Percentiles rank a stretch among this genome's conserved stretches.
phyloP scores from a whole-genome alignment of 2,329 filamentous ascomycete genomes.

The Aspergillus quadrilineatus region DNA sequence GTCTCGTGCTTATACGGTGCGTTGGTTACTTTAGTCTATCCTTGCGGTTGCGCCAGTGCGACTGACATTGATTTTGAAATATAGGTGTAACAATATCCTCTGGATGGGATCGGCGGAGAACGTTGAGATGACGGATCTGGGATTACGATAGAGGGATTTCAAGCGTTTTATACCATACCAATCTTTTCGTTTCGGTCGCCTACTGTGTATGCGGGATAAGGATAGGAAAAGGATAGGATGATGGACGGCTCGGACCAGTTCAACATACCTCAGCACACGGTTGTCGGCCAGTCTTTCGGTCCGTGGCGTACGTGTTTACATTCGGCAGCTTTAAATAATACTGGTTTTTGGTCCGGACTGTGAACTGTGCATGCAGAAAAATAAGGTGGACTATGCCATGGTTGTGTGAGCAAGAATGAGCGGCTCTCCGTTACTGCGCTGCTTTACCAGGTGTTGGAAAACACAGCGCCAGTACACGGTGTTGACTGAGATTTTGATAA shows the following conservation, averaged over 20 bases:
- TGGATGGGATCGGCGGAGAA: conserved; percentile 70
- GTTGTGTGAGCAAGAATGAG: background rate
- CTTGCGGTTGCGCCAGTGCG: no score
- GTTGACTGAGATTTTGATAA: background rate
- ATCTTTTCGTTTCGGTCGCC: conserved; percentile 7
- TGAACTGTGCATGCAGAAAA: conserved; percentile 12
- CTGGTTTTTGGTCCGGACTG: conserved; percentile 5
- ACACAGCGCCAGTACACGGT: background rate
- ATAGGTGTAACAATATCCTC: conserved; percentile 92
- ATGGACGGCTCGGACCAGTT: conserved; percentile 5
- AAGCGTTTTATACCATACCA: conserved; percentile 13
- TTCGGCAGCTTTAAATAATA: conserved; percentile 21
- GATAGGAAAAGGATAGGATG: background rate
- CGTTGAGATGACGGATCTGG: conserved; percentile 48
- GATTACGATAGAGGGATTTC: conserved; percentile 28
- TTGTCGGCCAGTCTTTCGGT: conserved; percentile 18
- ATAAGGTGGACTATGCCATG: conserved; percentile 1
- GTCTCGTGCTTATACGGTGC: conserved; percentile 88
- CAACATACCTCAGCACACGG: conserved; percentile 5
- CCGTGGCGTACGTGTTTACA: conserved; percentile 23
- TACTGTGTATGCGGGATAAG: conserved; percentile 6
- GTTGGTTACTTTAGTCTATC: conserved; percentile 19
- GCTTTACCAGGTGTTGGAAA: background rate
- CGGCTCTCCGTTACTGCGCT: background rate
- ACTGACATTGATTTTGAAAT: background rate